A percentile compares a stretch with the other conserved stretches of the same genome.
Evolutionary conservation across 108 stramenopile species (phyloP).

Genomic region (Cyclostephanos invisitatus): DNA sequence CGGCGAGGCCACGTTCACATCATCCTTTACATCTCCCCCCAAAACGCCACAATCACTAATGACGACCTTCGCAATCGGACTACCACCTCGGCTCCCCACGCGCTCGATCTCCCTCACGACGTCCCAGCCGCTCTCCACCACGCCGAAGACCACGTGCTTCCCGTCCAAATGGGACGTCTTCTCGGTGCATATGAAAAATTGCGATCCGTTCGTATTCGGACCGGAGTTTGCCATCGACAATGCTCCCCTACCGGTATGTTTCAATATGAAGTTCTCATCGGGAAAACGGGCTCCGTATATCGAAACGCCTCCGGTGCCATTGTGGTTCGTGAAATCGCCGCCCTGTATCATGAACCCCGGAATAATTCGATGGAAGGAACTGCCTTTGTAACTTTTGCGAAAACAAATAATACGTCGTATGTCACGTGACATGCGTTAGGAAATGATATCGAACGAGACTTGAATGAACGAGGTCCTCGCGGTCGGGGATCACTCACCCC

Average conservation of each 20-base stretch:
- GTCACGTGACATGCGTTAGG: not conserved
- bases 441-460: not conserved
- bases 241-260: conserved; percentile 88
- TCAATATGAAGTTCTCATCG: conserved; percentile 94
- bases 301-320: conserved; percentile 89
- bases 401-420: conserved; percentile 11
- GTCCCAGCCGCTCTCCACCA: conserved; percentile 74
- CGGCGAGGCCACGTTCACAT: not conserved
- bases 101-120: conserved; percentile 76
- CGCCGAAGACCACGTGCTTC: conserved; percentile 83
- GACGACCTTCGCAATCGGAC: conserved; percentile 45
- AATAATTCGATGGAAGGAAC: conserved; percentile 92
- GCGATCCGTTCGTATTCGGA: conserved; percentile 66
- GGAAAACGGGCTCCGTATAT: conserved; percentile 82
- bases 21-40: conserved; percentile 27
- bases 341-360: conserved; percentile 91
- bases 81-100: conserved; percentile 66
- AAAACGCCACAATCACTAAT: conserved; percentile 73
- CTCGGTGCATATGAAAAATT: conserved; percentile 83
- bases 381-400: conserved; percentile 74
- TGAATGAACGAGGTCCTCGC: conserved; percentile 20
- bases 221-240: conserved; percentile 97
- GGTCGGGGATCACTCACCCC: conserved; percentile 40
- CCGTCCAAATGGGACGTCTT: conserved; percentile 93
- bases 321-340: conserved; percentile 93